Conservation (phyloP, 75 land plant species). For the Isoetes taiwanensis region DNA sequence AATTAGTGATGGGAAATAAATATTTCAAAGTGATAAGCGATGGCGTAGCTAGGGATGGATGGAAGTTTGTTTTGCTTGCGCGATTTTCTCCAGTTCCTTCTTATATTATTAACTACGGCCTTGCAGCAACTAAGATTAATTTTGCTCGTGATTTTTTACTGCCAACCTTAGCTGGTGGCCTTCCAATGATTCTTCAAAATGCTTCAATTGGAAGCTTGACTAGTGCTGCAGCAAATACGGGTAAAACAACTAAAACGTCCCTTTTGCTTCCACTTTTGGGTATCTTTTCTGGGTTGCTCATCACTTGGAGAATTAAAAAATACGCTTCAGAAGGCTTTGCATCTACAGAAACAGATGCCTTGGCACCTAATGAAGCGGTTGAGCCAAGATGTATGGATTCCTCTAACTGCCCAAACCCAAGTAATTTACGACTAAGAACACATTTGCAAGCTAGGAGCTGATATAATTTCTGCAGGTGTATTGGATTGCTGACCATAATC, state of each 20-base stretch:
- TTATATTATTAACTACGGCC: slow-evolving; percentile 74
- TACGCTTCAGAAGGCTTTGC: slow-evolving; percentile 37
- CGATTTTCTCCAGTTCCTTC: slow-evolving; percentile 93
- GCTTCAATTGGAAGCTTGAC: slow-evolving; percentile 87
- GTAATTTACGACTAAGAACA: too few relatives aligned
- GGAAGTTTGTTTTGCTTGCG: slow-evolving; percentile 89
- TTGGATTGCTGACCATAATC: too few relatives aligned
- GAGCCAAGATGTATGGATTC: too few relatives aligned
- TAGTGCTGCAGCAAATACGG: slow-evolving; percentile 58
- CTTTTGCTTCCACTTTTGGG: slow-evolving; percentile 69
- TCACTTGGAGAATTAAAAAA: slow-evolving; percentile 66
- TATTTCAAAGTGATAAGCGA: slow-evolving; percentile 53
- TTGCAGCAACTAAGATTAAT: slow-evolving; percentile 76
- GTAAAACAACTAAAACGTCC: slow-evolving; percentile 32
- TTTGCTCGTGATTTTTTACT: slow-evolving; percentile 71
- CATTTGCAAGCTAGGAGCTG: too few relatives aligned
- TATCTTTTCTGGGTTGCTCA: slow-evolving; percentile 55
- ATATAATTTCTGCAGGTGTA: too few relatives aligned
- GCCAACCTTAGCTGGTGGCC: slow-evolving; percentile 66
- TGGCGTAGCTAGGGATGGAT: slow-evolving; percentile 89
- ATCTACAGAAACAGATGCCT: too few relatives aligned
- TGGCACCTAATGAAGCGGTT: too few relatives aligned
- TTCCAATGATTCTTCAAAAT: slow-evolving; percentile 95
- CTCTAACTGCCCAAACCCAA: too few relatives aligned
- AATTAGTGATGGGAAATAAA: slow-evolving; percentile 50